Evolutionary conservation across 2,329 filamentous ascomycete genomes (phyloP).

Genomic region (Sporothrix globosa): DNA sequence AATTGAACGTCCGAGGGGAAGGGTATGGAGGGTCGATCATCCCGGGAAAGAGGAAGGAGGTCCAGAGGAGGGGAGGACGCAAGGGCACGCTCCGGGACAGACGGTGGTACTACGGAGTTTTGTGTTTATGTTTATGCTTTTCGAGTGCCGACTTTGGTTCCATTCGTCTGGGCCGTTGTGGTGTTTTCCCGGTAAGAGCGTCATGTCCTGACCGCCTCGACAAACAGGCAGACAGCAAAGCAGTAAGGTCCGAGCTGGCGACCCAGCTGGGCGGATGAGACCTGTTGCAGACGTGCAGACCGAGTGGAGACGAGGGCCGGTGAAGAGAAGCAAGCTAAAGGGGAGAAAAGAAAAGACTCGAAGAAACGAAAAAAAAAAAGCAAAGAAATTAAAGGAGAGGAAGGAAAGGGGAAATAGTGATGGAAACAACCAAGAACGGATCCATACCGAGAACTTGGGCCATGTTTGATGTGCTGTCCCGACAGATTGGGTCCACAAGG

Average conservation of each 20-base stretch:
- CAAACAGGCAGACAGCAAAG: neutral
- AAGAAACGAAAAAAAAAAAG: neutral
- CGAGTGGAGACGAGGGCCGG: neutral
- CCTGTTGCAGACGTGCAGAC: slow-evolving; percentile 1
- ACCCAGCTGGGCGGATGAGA: slow-evolving; percentile 12
- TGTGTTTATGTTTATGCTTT: neutral
- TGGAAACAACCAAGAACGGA: neutral
- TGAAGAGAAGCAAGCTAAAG: too few species aligned
- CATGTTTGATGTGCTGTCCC: slow-evolving; percentile 31
- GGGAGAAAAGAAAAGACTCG: neutral
- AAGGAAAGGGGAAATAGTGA: neutral
- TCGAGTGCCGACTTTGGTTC: slow-evolving; percentile 10
- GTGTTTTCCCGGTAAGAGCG: neutral
- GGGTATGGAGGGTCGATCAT: neutral
- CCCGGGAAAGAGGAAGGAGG: neutral
- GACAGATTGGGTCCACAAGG: slow-evolving; percentile 27
- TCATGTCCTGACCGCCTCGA: slow-evolving; percentile 18
- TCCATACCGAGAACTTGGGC: neutral
- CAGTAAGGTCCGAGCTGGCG: neutral
- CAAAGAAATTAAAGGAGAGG: neutral
- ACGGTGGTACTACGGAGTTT: neutral
- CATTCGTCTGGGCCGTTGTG: neutral
- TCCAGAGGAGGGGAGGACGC: neutral
- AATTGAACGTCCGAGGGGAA: slow-evolving; percentile 15
- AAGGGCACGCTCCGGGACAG: neutral